Conservation (phyloP, 768 basidiomycete genomes). For the Clitopilus hobsonii region DNA sequence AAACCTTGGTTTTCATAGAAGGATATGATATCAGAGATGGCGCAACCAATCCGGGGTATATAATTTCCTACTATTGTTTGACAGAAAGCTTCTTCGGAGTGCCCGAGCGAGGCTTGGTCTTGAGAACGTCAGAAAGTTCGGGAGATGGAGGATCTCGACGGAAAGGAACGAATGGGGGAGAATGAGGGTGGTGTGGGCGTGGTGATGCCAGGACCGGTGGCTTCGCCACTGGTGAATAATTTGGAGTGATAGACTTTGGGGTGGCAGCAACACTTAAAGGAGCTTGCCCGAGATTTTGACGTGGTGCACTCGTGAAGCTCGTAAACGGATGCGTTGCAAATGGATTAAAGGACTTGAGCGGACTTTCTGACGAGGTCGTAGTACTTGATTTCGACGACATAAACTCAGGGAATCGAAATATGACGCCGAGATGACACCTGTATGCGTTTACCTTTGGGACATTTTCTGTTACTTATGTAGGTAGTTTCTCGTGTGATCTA, state of each 20-base stretch:
- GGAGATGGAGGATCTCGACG: not conserved
- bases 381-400: not conserved
- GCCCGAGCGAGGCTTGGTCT: not conserved
- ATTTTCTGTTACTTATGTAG: no score
- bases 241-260: not conserved
- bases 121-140: not conserved
- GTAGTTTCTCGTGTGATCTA: not conserved
- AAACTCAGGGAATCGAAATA: no score
- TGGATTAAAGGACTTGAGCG: not conserved
- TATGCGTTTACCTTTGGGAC: not conserved
- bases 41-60: no score
- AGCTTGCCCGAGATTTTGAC: not conserved
- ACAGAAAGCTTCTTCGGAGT: not conserved
- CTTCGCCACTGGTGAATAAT: not conserved
- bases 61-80: no score
- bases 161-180: not conserved
- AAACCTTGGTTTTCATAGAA: not conserved
- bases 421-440: not conserved
- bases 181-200: not conserved
- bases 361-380: not conserved
- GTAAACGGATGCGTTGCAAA: not conserved
- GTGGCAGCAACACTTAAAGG: no score
- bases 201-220: not conserved
- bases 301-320: not conserved
- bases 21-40: not conserved